Evolutionary conservation across 176 grass and related monocot species (phyloP), one percentile per base, ranked within the genome.

Genomic region (Carex kokanica): DNA sequence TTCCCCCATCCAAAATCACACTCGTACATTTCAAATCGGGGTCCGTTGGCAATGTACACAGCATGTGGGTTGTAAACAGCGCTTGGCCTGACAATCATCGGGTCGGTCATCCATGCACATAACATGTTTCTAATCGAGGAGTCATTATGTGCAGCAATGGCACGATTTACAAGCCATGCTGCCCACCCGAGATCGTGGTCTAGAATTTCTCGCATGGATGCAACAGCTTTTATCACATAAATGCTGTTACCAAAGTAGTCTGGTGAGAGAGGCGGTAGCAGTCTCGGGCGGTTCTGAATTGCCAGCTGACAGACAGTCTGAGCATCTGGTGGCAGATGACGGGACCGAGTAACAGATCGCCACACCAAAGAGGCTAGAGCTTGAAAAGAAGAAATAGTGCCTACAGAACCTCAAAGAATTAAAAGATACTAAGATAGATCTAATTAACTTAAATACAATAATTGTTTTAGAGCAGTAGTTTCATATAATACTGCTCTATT

Each of bases 1-100:
- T 58, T 75, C 2, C 93, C 93, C 93, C 74, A 97, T 3, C 89
- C 91, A 8, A 93, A 93, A 55, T 96, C 87, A 84, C 91, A 91
- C 0, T 81, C 87, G 27, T 86, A 96, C 75, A 91, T 74, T 64
- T 86, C 63, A 84, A 96, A 96, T 29, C 88, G 41, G 53, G 90
- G 88, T 16, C 91, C 93, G 83, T 89, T 93, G 17, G 83, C 89
- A 24, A 93, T 49, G 84, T 89, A 66, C 34, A 90, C 55, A 36
- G 5, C 1, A 24, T 6, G 8, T 51, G 10, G 85, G 70, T 53
- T 90, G 83, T 38, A 38, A 27, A 36, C 3, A 38, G 31, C 2
- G 31, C 29, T 36, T 18, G 0, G 31, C 21, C 38, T 68, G 32
- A 17, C 3, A 17, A 38, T 8, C 2, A 82, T 29, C 1, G 88